Percentiles rank a stretch among this genome's conserved stretches.
phyloP scores from a whole-genome alignment of 306 rosid genomes.

The Crataegus laevigata region DNA sequence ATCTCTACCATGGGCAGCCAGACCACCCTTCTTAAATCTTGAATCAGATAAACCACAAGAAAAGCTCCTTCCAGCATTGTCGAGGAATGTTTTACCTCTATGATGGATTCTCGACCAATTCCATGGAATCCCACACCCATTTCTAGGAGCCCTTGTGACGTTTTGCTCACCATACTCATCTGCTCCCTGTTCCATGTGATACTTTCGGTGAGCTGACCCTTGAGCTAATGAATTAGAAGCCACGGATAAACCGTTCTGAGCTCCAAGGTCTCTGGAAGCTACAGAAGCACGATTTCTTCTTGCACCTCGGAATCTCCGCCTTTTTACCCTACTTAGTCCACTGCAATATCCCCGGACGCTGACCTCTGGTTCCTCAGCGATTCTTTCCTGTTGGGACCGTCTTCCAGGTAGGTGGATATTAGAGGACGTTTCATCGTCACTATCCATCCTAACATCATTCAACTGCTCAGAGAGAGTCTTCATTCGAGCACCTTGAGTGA shows the following conservation, averaged over 20 bases:
- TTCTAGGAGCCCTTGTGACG: slow-evolving; percentile 74
- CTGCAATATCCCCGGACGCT: slow-evolving; percentile 47
- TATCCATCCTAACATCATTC: slow-evolving; percentile 54
- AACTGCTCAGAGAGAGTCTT: slow-evolving; percentile 80
- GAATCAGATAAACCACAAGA: slow-evolving; percentile 93
- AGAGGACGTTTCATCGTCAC: slow-evolving; percentile 77
- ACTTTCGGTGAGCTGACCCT: slow-evolving; percentile 49
- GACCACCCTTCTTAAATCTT: slow-evolving; percentile 55
- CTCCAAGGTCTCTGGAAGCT: slow-evolving; percentile 63
- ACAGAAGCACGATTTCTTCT: slow-evolving; percentile 59
- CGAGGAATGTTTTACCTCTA: slow-evolving; percentile 83
- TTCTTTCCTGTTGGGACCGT: slow-evolving; percentile 43
- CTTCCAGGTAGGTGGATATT: slow-evolving; percentile 57
- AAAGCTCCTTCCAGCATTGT: slow-evolving; percentile 89
- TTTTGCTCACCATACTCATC: slow-evolving; percentile 45
- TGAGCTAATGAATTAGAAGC: slow-evolving; percentile 77
- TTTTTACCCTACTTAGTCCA: slow-evolving; percentile 57
- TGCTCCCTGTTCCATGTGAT: slow-evolving; percentile 54
- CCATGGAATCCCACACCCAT: slow-evolving; percentile 98
- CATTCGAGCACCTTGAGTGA: slow-evolving; percentile 38
- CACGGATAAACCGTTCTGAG: slow-evolving; percentile 78
- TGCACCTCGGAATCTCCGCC: slow-evolving; percentile 66
- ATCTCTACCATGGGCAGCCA: slow-evolving; percentile 51
- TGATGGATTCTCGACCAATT: slow-evolving; percentile 98
- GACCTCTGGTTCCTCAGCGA: slow-evolving; percentile 50